Evolutionary conservation across 352 stramenopile genomes (phyloP).

Genomic region (Halophytophthora polymorphica): DNA sequence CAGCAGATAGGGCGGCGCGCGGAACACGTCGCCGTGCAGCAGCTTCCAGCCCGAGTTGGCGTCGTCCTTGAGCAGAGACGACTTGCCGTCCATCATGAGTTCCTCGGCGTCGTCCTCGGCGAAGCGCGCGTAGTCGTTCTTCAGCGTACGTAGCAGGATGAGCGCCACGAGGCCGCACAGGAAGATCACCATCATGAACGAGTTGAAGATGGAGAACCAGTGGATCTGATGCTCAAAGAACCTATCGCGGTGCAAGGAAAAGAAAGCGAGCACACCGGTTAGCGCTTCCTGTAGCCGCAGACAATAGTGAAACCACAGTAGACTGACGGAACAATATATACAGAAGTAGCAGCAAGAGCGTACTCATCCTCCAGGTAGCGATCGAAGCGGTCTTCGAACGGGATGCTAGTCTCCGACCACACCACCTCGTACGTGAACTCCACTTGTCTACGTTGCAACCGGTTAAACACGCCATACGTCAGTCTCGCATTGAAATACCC

Average conservation of each 20-base stretch:
- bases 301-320: neutral
- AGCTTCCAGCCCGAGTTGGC: slow-evolving; percentile 94
- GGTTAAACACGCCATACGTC: neutral
- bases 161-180: slow-evolving; percentile 92
- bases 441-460: slow-evolving; percentile 45
- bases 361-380: slow-evolving; percentile 97
- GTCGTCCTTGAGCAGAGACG: slow-evolving; percentile 76
- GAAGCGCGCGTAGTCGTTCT: slow-evolving; percentile 93
- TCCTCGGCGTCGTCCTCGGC: slow-evolving; percentile 84
- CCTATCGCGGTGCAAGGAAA: slow-evolving; percentile 11
- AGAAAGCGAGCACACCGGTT: neutral
- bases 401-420: slow-evolving; percentile 90
- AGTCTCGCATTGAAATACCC: neutral
- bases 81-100: slow-evolving; percentile 82
- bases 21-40: slow-evolving; percentile 94
- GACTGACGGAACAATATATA: neutral
- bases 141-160: slow-evolving; percentile 92
- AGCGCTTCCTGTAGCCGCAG: neutral
- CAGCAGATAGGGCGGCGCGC: slow-evolving; percentile 89
- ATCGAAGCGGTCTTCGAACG: slow-evolving; percentile 96
- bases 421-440: slow-evolving; percentile 94
- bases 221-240: slow-evolving; percentile 99
- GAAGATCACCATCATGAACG: slow-evolving; percentile 98
- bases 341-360: slow-evolving; percentile 5
- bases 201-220: slow-evolving; percentile 98